A percentile compares a stretch with the other conserved stretches of the same genome.
Conservation (phyloP, 2,329 filamentous ascomycete species). For the Colletotrichum somersetense region DNA sequence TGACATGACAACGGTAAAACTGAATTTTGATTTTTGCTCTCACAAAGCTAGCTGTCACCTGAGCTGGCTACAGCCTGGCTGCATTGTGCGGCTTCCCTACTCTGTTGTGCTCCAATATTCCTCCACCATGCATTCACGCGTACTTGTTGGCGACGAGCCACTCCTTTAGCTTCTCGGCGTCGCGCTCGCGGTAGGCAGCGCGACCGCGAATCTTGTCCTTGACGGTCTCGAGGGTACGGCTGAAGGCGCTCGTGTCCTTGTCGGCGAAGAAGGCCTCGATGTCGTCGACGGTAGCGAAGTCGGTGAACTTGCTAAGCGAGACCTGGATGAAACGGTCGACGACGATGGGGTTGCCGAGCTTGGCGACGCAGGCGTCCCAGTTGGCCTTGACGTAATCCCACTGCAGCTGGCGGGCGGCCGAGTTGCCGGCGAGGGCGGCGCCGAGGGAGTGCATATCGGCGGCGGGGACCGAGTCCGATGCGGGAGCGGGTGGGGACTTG, state of each 20-base stretch:
- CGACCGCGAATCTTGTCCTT: constrained; percentile 88
- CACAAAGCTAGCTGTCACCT: constrained; percentile 5
- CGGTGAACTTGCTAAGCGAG: constrained; percentile 82
- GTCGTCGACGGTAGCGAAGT: constrained; percentile 76
- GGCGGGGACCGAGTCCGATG: constrained; percentile 76
- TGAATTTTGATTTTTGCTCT: background rate
- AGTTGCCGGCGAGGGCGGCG: constrained; percentile 79
- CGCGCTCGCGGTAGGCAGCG: constrained; percentile 84
- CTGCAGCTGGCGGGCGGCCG: constrained; percentile 76
- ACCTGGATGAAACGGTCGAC: constrained; percentile 89
- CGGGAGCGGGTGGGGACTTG: constrained; percentile 62
- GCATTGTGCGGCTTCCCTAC: background rate
- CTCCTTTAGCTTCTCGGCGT: constrained; percentile 78
- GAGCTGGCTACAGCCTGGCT: constrained; percentile 21
- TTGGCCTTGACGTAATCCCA: constrained; percentile 90
- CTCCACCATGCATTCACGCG: constrained; percentile 32
- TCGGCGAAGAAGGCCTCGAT: constrained; percentile 87
- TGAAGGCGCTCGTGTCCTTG: constrained; percentile 88
- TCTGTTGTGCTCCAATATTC: background rate
- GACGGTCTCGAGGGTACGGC: constrained; percentile 86
- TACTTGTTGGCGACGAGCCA: constrained; percentile 76
- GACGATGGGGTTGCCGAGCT: constrained; percentile 86
- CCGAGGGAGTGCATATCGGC: constrained; percentile 91
- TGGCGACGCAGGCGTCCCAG: constrained; percentile 80
- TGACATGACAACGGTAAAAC: background rate